Conservation (phyloP, 495 filamentous ascomycete genomes). For the Wilcoxina mikolae region DNA sequence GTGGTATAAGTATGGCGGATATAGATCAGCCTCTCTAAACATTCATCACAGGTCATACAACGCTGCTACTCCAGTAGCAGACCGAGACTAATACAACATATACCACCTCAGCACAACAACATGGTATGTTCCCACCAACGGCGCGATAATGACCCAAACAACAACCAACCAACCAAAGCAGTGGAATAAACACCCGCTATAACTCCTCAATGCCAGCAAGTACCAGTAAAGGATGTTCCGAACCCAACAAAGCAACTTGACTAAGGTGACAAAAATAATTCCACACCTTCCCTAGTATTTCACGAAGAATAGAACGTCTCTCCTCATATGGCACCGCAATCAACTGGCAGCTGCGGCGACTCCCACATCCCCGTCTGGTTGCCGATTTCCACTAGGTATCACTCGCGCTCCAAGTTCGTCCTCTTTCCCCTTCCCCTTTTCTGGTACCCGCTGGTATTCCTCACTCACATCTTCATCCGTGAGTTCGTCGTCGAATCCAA, state of each 20-base stretch:
- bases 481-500: constrained; percentile 7
- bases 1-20: too few species aligned
- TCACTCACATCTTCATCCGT: neutral
- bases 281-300: neutral
- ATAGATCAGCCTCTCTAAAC: too few species aligned
- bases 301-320: constrained; percentile 2
- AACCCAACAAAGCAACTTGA: neutral
- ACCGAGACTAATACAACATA: too few species aligned
- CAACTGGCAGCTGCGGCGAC: neutral
- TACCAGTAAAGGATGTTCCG: neutral
- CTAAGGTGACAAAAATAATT: neutral
- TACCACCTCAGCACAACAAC: too few species aligned
- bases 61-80: too few species aligned
- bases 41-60: too few species aligned
- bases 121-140: too few species aligned
- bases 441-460: neutral
- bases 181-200: neutral
- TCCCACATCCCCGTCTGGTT: neutral
- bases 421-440: neutral
- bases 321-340: neutral
- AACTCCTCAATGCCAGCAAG: neutral
- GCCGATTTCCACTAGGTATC: neutral
- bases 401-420: neutral
- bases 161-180: neutral
- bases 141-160: neutral